Base-by-base conservation (phyloP, 441 rosid species). In the Populus hybrid region DNA sequence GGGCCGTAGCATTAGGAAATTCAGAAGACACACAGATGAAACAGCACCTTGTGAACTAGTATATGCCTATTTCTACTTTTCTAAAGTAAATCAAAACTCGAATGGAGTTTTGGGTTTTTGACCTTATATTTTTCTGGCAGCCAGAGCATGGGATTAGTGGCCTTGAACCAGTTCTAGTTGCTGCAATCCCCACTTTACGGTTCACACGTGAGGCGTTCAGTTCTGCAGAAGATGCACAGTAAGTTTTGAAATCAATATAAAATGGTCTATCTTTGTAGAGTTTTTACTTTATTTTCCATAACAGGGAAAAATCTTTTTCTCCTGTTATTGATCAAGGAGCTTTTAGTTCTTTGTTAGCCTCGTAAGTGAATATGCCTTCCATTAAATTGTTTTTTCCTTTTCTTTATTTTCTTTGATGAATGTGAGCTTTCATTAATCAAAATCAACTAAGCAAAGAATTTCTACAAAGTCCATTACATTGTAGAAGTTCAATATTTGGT, bases 121-220 rank as follows among this genome's bases (percentile, higher is more conserved):
- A 68, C 53, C 20, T 1, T 24, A 69, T 16, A 2, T 79, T 23
- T 11, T 53, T 77, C 9, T 79, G 68, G 75, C 88, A 91, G 92
- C 85, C 86, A 65, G 88, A 79, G 78, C 88, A 73, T 67, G 83
- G 82, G 69, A 45, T 63, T 53, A 70, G 77, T 28, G 90, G 89
- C 36, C 88, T 88, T 42, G 92, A 88, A 82, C 91, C 94, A 6
- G 83, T 82, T 69, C 76, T 89, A 66, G 90, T 89, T 38, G 89
- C 91, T 59, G 92, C 93, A 29, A 90, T 91, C 73, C 91, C 95
- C 29, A 91, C 93, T 5, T 71, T 88, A 81, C 88, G 65, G 77
- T 91, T 89, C 86, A 78, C 79, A 71, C 81, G 20, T 9, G 90
- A 86, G 76, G 87, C 91, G 4, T 88, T 86, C 81, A 77, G 79